These are phyloP conservation scores for Malbranchea cinnamomea DNA, from an alignment of 2,329 filamentous ascomycete species.

Conservation along the genomic window DNA sequence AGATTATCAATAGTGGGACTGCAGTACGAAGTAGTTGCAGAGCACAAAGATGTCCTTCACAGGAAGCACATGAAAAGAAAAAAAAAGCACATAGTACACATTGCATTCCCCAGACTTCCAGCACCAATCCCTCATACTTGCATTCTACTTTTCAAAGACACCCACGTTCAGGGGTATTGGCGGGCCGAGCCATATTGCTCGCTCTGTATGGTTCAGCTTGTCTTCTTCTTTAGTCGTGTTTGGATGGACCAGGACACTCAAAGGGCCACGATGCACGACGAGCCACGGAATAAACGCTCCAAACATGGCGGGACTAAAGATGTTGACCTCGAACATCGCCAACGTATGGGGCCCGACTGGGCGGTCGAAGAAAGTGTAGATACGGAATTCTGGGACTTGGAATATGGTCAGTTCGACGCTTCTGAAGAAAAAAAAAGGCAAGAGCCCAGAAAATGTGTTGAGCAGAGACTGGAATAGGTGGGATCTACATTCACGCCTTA, in stretches of 20 bases:
- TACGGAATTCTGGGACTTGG: constrained; percentile 76
- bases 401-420: constrained; percentile 2
- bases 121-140: too few species aligned
- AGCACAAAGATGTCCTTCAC: too few species aligned
- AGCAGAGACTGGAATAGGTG: constrained; percentile 1
- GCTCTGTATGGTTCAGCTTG: constrained; percentile 32
- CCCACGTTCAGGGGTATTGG: constrained; percentile 29
- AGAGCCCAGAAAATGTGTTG: background rate
- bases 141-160: constrained; percentile 23
- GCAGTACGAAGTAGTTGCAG: too few species aligned
- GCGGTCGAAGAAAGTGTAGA: constrained; percentile 62
- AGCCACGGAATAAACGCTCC: constrained; percentile 81
- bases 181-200: constrained; percentile 33
- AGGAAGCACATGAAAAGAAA: too few species aligned
- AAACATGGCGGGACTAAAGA: constrained; percentile 76
- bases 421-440: constrained; percentile 3
- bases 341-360: constrained; percentile 71
- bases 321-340: constrained; percentile 85
- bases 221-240: constrained; percentile 50
- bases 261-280: constrained; percentile 61
- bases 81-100: too few species aligned
- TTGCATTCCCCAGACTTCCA: too few species aligned
- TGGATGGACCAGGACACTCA: constrained; percentile 68
- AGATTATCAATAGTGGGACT: too few species aligned
- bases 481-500: constrained; percentile 67